A percentile compares a stretch with the other conserved stretches of the same genome.
Evolutionary conservation across 768 basidiomycete genomes (phyloP).

Genomic region (Lactifluus pinguis): DNA sequence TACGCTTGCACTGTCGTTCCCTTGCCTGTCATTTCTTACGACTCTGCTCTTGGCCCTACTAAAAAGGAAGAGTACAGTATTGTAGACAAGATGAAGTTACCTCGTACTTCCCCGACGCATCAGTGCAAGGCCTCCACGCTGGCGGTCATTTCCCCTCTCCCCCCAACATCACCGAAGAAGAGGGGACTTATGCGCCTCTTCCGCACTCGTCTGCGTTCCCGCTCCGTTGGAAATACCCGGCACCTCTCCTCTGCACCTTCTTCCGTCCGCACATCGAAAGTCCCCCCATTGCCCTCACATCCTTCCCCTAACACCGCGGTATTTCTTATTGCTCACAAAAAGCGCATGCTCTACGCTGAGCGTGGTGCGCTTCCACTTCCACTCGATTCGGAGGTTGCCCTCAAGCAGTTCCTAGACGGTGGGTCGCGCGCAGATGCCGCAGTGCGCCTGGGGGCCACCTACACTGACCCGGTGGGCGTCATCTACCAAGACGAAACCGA

Average conservation of each 20-base stretch:
- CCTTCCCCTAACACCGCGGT: conserved; percentile 1
- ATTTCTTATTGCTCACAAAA: conserved; percentile 17
- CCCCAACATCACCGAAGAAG: conserved; percentile 13
- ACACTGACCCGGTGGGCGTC: conserved; percentile 48
- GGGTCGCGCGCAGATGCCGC: conserved; percentile 48
- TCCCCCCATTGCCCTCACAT: neutral
- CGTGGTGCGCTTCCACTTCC: conserved; percentile 35
- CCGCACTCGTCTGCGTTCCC: conserved; percentile 31
- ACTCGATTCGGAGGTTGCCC: conserved; percentile 54
- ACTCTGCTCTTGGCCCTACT: neutral
- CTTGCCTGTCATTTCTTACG: conserved; percentile 1
- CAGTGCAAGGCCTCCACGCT: neutral
- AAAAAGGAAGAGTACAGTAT: neutral
- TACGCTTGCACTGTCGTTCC: conserved; percentile 59
- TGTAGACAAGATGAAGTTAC: conserved; percentile 27
- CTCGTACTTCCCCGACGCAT: conserved; percentile 34
- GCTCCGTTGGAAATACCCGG: conserved; percentile 25
- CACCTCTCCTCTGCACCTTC: conserved; percentile 15
- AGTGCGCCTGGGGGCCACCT: conserved; percentile 32
- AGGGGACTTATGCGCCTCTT: conserved; percentile 38
- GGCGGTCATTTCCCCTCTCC: conserved; percentile 15
- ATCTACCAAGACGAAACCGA: conserved; percentile 70
- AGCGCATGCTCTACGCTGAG: conserved; percentile 36
- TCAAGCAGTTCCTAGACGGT: conserved; percentile 63
- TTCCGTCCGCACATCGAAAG: neutral